phyloP scores from a whole-genome alignment of 148 eudicot species.

The Chenopodium quinoa region DNA sequence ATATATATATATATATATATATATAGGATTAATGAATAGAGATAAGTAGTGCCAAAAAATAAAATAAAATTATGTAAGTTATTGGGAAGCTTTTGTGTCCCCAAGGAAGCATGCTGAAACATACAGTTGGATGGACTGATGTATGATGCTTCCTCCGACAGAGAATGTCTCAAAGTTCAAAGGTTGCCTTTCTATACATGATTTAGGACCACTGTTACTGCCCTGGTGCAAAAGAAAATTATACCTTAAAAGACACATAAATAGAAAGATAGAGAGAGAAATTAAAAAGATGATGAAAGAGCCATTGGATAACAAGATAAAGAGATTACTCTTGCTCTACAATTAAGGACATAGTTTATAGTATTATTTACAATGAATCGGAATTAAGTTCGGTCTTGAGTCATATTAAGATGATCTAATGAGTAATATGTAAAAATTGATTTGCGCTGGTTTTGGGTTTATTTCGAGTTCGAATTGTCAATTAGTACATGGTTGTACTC shows the following conservation, averaged over 20 bases:
- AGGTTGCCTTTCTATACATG: conserved; percentile 30
- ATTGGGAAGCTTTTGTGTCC: conserved; percentile 14
- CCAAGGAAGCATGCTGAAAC: conserved; percentile 30
- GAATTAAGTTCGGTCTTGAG: too few species aligned
- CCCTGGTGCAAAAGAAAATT: conserved; percentile 2
- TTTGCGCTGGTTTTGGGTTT: too few species aligned
- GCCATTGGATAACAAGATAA: not conserved
- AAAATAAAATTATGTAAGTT: not conserved
- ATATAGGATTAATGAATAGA: not conserved
- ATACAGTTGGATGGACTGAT: conserved; percentile 1
- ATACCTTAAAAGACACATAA: conserved; percentile 12
- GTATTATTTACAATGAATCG: too few species aligned
- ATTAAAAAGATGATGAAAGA: not conserved
- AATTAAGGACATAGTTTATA: too few species aligned
- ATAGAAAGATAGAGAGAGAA: not conserved
- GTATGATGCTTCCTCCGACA: conserved; percentile 23
- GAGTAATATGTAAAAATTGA: too few species aligned
- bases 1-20: too few species aligned
- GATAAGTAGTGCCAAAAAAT: not conserved
- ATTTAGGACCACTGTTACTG: conserved; percentile 30
- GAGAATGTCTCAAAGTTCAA: conserved; percentile 28
- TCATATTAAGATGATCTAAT: too few species aligned
- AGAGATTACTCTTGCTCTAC: not conserved
- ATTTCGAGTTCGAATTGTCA: too few species aligned
- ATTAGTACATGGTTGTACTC: too few species aligned